Evolutionary conservation across 202 grass and related monocot species (phyloP).

Genomic region (Zizania palustris): DNA sequence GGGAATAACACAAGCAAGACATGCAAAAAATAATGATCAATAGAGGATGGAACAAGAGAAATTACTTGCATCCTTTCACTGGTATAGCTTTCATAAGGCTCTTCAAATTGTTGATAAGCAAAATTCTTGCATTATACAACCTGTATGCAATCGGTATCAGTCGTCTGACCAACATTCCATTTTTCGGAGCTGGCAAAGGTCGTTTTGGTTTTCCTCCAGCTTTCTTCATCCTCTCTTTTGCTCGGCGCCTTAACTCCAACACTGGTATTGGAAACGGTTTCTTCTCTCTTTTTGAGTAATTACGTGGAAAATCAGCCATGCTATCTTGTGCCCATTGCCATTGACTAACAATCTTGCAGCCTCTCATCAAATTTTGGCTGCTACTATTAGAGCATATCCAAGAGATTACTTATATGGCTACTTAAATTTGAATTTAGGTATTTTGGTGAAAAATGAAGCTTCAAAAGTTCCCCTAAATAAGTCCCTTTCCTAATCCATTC

Average conservation of each 20-base stretch:
- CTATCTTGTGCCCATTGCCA: too few relatives aligned
- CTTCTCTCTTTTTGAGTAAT: constrained; percentile 83
- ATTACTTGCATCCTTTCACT: constrained; percentile 92
- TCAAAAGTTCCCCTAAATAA: too few relatives aligned
- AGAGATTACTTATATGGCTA: too few relatives aligned
- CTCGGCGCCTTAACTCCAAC: constrained; percentile 75
- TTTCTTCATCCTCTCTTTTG: constrained; percentile 73
- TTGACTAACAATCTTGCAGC: not conserved
- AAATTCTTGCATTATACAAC: constrained; percentile 89
- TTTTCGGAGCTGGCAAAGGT: constrained; percentile 70
- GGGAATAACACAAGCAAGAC: constrained; percentile 9
- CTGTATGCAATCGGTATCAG: constrained; percentile 88
- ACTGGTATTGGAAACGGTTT: constrained; percentile 97
- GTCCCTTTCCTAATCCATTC: too few relatives aligned
- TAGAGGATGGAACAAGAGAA: constrained; percentile 29
- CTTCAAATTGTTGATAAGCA: constrained; percentile 92
- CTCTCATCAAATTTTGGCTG: not conserved
- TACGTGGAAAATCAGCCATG: constrained; percentile 71
- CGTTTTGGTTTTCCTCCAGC: constrained; percentile 63
- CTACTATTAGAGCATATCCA: too few relatives aligned
- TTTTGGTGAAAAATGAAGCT: too few relatives aligned
- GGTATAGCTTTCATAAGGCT: constrained; percentile 86
- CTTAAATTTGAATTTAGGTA: too few relatives aligned
- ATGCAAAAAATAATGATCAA: constrained; percentile 3
- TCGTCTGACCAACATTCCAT: constrained; percentile 78